Percentiles rank a stretch among this genome's conserved stretches.
phyloP scores from a whole-genome alignment of 371 early-diverging fungal species.

The Mucor saturninus region DNA sequence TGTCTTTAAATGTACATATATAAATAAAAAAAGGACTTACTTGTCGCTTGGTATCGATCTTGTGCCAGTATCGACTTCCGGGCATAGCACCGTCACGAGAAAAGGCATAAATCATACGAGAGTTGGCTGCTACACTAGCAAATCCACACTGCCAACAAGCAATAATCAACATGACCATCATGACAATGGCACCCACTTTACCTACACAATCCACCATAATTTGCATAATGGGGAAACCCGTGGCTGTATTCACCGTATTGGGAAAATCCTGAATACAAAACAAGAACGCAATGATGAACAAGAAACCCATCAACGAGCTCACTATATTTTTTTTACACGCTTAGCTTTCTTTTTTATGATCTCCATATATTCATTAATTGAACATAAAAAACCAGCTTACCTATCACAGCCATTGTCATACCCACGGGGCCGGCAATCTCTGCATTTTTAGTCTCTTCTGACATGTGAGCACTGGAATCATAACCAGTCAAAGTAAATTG shows the following conservation, averaged over 20 bases:
- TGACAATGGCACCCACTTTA: conserved; percentile 48
- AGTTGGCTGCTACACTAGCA: conserved; percentile 64
- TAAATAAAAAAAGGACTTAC: conserved; percentile 26
- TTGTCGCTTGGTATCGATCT: conserved; percentile 35
- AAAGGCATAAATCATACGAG: conserved; percentile 77
- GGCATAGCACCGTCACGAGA: conserved; percentile 77
- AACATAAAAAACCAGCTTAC: conserved; percentile 4
- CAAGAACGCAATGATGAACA: conserved; percentile 45
- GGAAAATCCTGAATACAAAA: conserved; percentile 53
- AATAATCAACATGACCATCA: conserved; percentile 59
- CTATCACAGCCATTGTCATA: conserved; percentile 29
- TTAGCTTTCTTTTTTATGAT: not conserved
- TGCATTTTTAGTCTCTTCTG: conserved; percentile 71
- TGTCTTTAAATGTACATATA: conserved; percentile 39
- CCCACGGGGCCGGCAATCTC: conserved; percentile 59
- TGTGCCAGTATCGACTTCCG: conserved; percentile 45
- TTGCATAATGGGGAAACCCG: conserved; percentile 54
- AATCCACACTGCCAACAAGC: conserved; percentile 66
- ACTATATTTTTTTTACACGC: conserved; percentile 11
- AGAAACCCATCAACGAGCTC: conserved; percentile 43
- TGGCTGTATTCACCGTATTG: conserved; percentile 38
- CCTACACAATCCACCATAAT: conserved; percentile 59
- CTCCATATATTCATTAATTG: too few species aligned
- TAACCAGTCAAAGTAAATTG: conserved; percentile 58
- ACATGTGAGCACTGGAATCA: conserved; percentile 73